Evolutionary conservation across 441 rosid species (phyloP), one percentile per base, ranked within the genome.

Genomic region (Pelargonium exstipulatum): DNA sequence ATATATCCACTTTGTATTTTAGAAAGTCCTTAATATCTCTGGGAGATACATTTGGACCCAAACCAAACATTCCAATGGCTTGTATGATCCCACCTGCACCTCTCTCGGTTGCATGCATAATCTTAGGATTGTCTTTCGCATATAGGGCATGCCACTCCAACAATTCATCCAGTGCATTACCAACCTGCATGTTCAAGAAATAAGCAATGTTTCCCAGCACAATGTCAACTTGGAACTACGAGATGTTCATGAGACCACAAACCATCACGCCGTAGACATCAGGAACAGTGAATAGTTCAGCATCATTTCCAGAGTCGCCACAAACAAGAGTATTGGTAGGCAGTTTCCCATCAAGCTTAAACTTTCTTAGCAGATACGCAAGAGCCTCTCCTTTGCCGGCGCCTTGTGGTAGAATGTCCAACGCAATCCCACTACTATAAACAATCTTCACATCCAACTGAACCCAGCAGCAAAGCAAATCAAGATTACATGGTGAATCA

Each of bases 331-430:
- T 94, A 71, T 81, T 89, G 24, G 42, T 58, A 35, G 96, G 97
- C 45, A 79, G 81, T 72, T 81, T 87, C 70, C 91, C 88, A 73
- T 83, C 91, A 66, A 73, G 57, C 79, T 82, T 88, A 17, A 94
- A 87, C 81, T 94, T 91, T 77, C 82, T 76, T 13, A 84, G 86
- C 67, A 94, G 78, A 82, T 90, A 91, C 0, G 95, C 92, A 69
- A 91, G 94, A 69, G 97, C 99, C 82, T 91, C 97, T 65, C 99
- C 99, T 83, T 94, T 94, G 22, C 99, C 99, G n/a, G 96, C 97
- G 79, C 97, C 96, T 87, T 86, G 92, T 61, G 99, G 92, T 53
- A 94, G 83, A 62, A 94, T 86, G 79, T 94, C 99, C 81, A 94
- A 83, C 79, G 90, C 96, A 89, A 87, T 90, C 62, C 99, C 99